phyloP scores from a whole-genome alignment of 2,329 filamentous ascomycete species.

The Aphanoascus verrucosus region DNA sequence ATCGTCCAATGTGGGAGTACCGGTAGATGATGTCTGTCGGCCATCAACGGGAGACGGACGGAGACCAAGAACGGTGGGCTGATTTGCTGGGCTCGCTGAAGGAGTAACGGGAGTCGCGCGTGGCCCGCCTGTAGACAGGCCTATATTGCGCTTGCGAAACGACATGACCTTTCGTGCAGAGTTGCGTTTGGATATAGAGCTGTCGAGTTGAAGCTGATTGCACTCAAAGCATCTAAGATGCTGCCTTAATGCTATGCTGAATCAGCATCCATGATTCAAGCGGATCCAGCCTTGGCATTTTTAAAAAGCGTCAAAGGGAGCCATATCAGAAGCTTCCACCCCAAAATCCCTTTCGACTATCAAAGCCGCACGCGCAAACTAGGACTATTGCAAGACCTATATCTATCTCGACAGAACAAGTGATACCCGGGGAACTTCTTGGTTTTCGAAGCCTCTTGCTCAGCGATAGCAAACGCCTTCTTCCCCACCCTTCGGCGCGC shows the following conservation, averaged over 20 bases:
- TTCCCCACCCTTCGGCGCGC: not conserved
- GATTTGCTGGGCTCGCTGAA: slow-evolving; percentile 16
- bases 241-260: not conserved
- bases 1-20: slow-evolving; percentile 72
- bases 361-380: not conserved
- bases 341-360: not conserved
- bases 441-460: not conserved
- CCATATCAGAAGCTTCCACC: not conserved
- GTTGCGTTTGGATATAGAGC: not conserved
- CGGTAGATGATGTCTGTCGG: slow-evolving; percentile 79
- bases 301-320: not conserved
- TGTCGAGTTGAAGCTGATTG: not conserved
- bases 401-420: not conserved
- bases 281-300: not conserved
- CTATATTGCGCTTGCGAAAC: slow-evolving; percentile 57
- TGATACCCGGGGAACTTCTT: not conserved
- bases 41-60: slow-evolving; percentile 84
- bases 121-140: slow-evolving; percentile 37
- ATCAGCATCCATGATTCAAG: not conserved
- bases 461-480: not conserved
- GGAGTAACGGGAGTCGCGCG: slow-evolving; percentile 25
- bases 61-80: slow-evolving; percentile 41
- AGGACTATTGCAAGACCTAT: too few relatives aligned
- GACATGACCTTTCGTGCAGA: slow-evolving; percentile 42
- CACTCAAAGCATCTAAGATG: not conserved